Percentiles rank a stretch among this genome's conserved stretches.
Evolutionary conservation across 139 green algal genomes (phyloP).

Genomic region (Volvox africanus): DNA sequence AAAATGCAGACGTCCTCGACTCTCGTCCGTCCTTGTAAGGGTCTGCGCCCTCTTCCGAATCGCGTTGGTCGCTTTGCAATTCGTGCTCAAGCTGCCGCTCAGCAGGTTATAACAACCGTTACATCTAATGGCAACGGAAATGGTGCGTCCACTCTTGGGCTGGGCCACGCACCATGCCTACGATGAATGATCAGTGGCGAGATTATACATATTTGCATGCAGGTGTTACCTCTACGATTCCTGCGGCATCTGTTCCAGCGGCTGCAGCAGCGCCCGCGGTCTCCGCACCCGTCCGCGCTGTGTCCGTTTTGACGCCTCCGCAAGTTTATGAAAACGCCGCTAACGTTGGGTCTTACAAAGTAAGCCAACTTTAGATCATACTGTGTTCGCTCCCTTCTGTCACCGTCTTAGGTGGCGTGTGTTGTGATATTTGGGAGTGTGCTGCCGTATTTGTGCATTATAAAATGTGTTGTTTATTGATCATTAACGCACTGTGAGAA

Average conservation of each 20-base stretch:
- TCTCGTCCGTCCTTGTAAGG: not conserved
- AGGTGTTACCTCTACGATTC: not conserved
- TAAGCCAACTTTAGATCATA: not conserved
- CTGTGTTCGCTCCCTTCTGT: not conserved
- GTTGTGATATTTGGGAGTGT: not conserved
- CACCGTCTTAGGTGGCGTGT: not conserved
- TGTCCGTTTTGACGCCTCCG: slow-evolving; percentile 28
- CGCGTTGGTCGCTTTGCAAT: not conserved
- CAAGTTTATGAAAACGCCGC: slow-evolving; percentile 37
- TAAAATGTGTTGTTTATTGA: not conserved
- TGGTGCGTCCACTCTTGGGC: slow-evolving; percentile 2
- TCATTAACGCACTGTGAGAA: too few species aligned
- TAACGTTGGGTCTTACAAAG: slow-evolving; percentile 23
- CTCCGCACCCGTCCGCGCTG: slow-evolving; percentile 2
- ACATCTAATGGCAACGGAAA: slow-evolving; percentile 33
- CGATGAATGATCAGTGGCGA: not conserved
- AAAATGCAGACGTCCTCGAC: slow-evolving; percentile 10
- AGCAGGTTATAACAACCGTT: not conserved
- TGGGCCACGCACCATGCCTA: too few species aligned
- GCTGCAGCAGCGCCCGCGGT: not conserved
- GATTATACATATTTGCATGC: not conserved
- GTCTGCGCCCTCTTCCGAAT: not conserved
- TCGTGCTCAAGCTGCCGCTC: not conserved
- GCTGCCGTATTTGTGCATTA: not conserved
- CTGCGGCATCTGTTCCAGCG: not conserved